Percentiles rank a stretch among this genome's conserved stretches.
These are phyloP conservation scores for Graphiopsis chlorocephala DNA, from an alignment of 2,329 filamentous ascomycete species.

Conservation along the genomic window DNA sequence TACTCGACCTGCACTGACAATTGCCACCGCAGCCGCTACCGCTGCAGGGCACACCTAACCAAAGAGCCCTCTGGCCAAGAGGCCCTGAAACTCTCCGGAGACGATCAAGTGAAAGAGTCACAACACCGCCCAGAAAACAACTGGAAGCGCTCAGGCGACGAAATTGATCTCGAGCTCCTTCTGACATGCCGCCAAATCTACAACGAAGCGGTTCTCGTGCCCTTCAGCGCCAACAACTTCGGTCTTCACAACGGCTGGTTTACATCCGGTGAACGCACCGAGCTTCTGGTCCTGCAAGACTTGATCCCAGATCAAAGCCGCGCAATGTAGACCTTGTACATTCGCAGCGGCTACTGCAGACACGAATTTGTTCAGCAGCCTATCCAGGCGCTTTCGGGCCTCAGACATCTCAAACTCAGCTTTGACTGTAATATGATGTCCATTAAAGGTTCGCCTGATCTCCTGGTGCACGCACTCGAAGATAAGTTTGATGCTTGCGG, in stretches of 20 bases:
- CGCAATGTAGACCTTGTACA: neutral
- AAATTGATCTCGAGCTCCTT: neutral
- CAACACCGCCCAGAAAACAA: neutral
- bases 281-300: neutral
- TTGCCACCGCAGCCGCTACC: neutral
- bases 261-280: fast-evolving
- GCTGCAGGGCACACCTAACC: neutral
- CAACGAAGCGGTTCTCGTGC: neutral
- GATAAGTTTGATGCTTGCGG: neutral
- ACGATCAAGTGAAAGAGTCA: neutral
- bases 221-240: neutral
- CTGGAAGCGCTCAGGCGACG: neutral
- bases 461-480: neutral
- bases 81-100: neutral
- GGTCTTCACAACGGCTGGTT: neutral
- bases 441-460: neutral
- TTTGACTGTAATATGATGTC: neutral
- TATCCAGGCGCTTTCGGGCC: neutral
- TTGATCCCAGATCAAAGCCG: neutral
- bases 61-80: neutral
- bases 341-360: neutral
- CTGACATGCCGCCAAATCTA: neutral
- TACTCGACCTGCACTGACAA: neutral
- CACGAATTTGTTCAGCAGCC: neutral
- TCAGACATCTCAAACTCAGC: neutral